Base-by-base conservation (phyloP, 1,139 yeast genomes). In the Hansenula anomala region DNA sequence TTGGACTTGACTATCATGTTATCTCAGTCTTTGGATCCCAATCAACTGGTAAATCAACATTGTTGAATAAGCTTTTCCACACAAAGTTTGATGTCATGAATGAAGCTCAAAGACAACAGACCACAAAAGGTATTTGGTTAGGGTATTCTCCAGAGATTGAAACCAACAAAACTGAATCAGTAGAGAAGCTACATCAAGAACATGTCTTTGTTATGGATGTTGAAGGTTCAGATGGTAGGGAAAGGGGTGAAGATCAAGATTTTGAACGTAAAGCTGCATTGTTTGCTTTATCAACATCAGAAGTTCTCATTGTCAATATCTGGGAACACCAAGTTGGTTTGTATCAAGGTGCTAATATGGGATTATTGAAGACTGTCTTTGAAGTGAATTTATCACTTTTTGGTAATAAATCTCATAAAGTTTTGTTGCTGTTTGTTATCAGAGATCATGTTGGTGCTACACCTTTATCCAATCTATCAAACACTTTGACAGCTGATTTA, bases 321-420 rank as follows among this genome's bases (percentile, higher is more conserved):
- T 92, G 98, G 97, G 98, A 92, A 60, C 86, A 88, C 51, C 98
- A 92, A 60, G 90, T 92, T 40, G 98, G 98, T 6, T 70, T 94
- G 38, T 92, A 92, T 58, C 97, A 92, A 59, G 98, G 98, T 36
- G 97, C 97, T 20, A 92, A 92, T 56, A 85, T 92, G 96, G 98
- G 95, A 1, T 66, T 92, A 38, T 71, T 92, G 50, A 90, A 89
- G 58, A 92, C 98, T 0, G 98, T 92, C 4, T 90, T 92, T 64
- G 98, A 92, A 58, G 98, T 92, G 27, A 92, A 94, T 58, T 67
- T 92, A 48, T 77, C 95, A 4, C 67, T 94, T 32, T 92, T 92
- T 61, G 68, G 67, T 16, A 48, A 60, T 19, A 48, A 46, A 25
- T 47, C 44, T 12, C 86, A 84, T 58, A 83, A 85, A 51, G 86